Base-by-base conservation (phyloP, 768 basidiomycete genomes). In the Calocybe indica region DNA sequence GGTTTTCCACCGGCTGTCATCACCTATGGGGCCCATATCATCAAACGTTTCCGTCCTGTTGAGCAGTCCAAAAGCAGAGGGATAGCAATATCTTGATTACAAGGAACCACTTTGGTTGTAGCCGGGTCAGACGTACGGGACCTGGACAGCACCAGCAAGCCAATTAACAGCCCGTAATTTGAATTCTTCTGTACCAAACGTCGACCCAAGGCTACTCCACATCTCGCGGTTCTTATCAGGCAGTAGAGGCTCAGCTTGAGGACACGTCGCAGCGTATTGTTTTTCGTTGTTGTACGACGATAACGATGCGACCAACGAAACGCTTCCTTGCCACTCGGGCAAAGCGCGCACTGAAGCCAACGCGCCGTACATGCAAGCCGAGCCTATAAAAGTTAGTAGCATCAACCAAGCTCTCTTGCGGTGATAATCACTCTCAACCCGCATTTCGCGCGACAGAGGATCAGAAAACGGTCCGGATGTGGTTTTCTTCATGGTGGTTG, bases 1-100 rank as follows among this genome's bases (percentile, higher is more conserved):
- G 22, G 65, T 71, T 30, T 76, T 67, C 82, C 81, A 84, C 14
- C 78, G 68, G 6, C 72, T 62, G 50, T 81, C 80, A 45, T 67
- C 62, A 8, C 70, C 74, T 42, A 79, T 64, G 7, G 67, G 62
- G 7, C 67, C 71, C 63, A 79, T 70, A 47, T 67, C 65, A 50
- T 82, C 78, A 50, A 63, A 79, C 4, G 72, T 73, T 55, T 80
- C 76, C 7, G 79, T 81, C 12, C 79, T 81, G 30, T n/a, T 13
- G 29, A 34, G 40, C 32, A 5, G 13, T 31, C 38, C 5, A 37
- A 40, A 32, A 40, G 9, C 37, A 13, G 10, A 37, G 51, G 1
- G 8, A 15, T 9, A 35, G 28, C 30, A 8, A 42, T 0, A 22
- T 22, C 22, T 22, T 22, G 22, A 22, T 3, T 35, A 22, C 14